phyloP scores from a whole-genome alignment of 371 early-diverging fungal genomes.

The Syncephalis fuscata region DNA sequence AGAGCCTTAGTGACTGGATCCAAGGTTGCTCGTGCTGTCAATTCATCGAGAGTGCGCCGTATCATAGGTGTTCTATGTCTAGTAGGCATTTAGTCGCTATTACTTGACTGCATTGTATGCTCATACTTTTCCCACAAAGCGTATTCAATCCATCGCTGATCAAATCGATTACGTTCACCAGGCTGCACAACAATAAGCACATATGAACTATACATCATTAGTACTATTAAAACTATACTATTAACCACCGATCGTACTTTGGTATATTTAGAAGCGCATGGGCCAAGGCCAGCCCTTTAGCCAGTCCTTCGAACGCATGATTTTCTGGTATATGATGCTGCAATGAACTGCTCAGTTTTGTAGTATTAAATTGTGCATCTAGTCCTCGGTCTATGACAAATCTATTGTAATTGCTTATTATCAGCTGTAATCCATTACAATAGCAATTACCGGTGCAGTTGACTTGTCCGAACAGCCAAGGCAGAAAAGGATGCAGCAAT shows the following conservation, averaged over 20 bases:
- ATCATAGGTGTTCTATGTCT: slow-evolving; percentile 47
- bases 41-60: slow-evolving; percentile 47
- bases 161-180: slow-evolving; percentile 84
- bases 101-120: neutral
- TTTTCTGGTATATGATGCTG: slow-evolving; percentile 43
- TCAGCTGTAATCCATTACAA: neutral
- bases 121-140: slow-evolving; percentile 52
- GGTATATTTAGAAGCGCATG: slow-evolving; percentile 56
- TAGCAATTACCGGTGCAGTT: slow-evolving; percentile 54
- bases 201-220: slow-evolving; percentile 36
- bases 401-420: neutral
- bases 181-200: slow-evolving; percentile 85
- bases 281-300: slow-evolving; percentile 66
- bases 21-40: slow-evolving; percentile 31
- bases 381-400: slow-evolving; percentile 13
- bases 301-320: slow-evolving; percentile 43
- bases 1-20: slow-evolving; percentile 29
- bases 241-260: slow-evolving; percentile 20
- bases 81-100: neutral
- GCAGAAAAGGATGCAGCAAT: slow-evolving; percentile 83
- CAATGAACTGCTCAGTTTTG: too few species aligned
- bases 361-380: slow-evolving; percentile 10
- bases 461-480: slow-evolving; percentile 54
- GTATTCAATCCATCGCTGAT: slow-evolving; percentile 87
- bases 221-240: neutral